phyloP scores from a whole-genome alignment of 83 land plant genomes.

The Picea mariana region DNA sequence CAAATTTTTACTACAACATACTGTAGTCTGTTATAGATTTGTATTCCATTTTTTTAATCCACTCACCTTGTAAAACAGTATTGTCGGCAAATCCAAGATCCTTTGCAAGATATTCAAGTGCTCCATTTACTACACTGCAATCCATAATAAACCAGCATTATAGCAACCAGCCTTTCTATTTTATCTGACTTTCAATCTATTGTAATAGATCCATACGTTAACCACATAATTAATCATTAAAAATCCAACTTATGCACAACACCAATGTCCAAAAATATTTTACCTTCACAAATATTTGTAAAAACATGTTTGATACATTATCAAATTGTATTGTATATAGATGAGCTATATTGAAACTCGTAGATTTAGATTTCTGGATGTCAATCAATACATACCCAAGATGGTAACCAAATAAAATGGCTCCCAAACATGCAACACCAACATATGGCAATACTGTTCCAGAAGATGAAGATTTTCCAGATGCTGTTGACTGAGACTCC shows the following conservation, averaged over 20 bases:
- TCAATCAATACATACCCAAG: conserved; percentile 68
- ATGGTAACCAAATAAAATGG: conserved; percentile 97
- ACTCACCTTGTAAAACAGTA: too few species aligned
- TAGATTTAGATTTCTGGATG: not conserved
- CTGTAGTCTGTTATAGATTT: too few species aligned
- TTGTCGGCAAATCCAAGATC: too few species aligned
- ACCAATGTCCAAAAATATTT: not conserved
- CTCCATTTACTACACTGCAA: too few species aligned
- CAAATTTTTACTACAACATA: too few species aligned
- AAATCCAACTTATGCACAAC: not conserved
- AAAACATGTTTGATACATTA: not conserved
- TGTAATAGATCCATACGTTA: not conserved
- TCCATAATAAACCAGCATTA: too few species aligned
- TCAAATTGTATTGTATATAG: not conserved
- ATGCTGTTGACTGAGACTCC: conserved; percentile 37
- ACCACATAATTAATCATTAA: not conserved
- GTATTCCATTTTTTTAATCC: too few species aligned
- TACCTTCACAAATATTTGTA: too few species aligned
- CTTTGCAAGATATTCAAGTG: too few species aligned
- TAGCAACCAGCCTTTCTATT: not conserved
- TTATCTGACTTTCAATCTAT: not conserved
- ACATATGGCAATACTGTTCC: conserved; percentile 92
- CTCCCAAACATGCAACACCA: conserved; percentile 95
- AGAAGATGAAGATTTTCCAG: conserved; percentile 48
- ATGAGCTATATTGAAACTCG: not conserved